phyloP scores from a whole-genome alignment of 2,329 filamentous ascomycete species.

The Calonectria henricotiae region DNA sequence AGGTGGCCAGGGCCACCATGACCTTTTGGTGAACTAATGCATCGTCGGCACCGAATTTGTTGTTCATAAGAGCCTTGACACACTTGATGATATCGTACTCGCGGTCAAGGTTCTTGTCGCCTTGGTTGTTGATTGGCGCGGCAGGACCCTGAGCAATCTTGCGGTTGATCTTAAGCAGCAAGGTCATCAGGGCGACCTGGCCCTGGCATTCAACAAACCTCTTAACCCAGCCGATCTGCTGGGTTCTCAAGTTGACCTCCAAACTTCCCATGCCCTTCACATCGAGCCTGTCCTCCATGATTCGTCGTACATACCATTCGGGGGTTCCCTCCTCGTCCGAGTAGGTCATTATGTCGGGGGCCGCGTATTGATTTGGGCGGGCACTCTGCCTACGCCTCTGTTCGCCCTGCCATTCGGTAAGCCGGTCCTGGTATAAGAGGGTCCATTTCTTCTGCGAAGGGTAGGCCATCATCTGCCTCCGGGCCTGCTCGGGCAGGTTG shows the following conservation, averaged over 20 bases:
- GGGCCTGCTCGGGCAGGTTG: conserved; percentile 94
- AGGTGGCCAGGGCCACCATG: conserved; percentile 88
- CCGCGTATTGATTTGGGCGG: conserved; percentile 80
- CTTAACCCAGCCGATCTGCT: conserved; percentile 98
- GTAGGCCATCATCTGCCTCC: conserved; percentile 96
- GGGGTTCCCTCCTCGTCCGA: conserved; percentile 96
- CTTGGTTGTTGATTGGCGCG: conserved; percentile 67
- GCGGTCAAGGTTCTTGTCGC: conserved; percentile 87
- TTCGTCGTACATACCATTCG: conserved; percentile 97
- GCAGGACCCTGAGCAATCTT: conserved; percentile 83
- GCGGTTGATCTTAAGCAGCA: conserved; percentile 94
- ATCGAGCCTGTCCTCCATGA: conserved; percentile 96
- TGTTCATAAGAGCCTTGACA: conserved; percentile 98
- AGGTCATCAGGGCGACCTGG: conserved; percentile 94
- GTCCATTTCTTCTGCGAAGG: conserved; percentile 98
- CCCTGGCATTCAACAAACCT: conserved; percentile 98
- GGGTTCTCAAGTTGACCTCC: conserved; percentile 94
- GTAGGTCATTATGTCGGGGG: conserved; percentile 80
- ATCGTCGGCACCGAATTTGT: conserved; percentile 98
- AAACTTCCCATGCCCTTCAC: conserved; percentile 93
- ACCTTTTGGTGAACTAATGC: conserved; percentile 92
- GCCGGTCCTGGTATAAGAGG: conserved; percentile 92
- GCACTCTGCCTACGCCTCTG: conserved; percentile 88
- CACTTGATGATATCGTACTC: conserved; percentile 99
- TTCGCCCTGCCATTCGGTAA: conserved; percentile 95